Evolutionary conservation across 495 filamentous ascomycete genomes (phyloP).

Genomic region (Letharia lupina): DNA sequence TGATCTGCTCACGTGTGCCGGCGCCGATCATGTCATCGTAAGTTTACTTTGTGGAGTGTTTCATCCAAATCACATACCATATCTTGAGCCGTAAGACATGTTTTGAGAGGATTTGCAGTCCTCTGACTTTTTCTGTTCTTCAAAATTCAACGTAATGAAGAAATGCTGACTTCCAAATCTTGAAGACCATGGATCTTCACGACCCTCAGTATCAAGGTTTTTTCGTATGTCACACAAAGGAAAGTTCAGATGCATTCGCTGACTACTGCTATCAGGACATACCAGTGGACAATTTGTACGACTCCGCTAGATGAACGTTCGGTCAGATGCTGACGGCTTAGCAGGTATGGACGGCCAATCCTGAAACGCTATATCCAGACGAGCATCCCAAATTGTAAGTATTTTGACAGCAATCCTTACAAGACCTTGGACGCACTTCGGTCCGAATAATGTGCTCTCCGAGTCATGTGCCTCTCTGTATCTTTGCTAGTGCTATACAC

Average conservation of each 20-base stretch:
- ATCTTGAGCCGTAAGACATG: background rate
- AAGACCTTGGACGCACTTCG: background rate
- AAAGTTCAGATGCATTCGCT: too few species aligned
- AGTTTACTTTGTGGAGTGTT: background rate
- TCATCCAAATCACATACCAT: background rate
- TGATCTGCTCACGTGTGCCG: slow-evolving; percentile 88
- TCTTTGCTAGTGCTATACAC: background rate
- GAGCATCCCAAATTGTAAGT: slow-evolving; percentile 58
- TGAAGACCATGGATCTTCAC: slow-evolving; percentile 79
- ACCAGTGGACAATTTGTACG: slow-evolving; percentile 88
- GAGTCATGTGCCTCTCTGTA: too few species aligned
- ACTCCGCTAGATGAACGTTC: rapidly evolving
- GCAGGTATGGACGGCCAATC: slow-evolving; percentile 51
- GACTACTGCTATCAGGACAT: background rate
- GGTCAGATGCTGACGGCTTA: background rate
- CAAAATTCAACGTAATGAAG: background rate
- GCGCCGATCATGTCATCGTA: slow-evolving; percentile 85
- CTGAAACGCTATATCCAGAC: slow-evolving; percentile 85
- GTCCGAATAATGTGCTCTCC: background rate
- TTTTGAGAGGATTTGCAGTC: background rate
- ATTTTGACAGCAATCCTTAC: background rate
- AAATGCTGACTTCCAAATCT: background rate
- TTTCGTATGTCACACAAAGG: slow-evolving; percentile 62
- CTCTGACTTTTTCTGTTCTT: background rate
- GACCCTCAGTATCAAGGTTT: slow-evolving; percentile 98